Evolutionary conservation across 23 red algal species (phyloP).

Genomic region (Agarophyton chilense): DNA sequence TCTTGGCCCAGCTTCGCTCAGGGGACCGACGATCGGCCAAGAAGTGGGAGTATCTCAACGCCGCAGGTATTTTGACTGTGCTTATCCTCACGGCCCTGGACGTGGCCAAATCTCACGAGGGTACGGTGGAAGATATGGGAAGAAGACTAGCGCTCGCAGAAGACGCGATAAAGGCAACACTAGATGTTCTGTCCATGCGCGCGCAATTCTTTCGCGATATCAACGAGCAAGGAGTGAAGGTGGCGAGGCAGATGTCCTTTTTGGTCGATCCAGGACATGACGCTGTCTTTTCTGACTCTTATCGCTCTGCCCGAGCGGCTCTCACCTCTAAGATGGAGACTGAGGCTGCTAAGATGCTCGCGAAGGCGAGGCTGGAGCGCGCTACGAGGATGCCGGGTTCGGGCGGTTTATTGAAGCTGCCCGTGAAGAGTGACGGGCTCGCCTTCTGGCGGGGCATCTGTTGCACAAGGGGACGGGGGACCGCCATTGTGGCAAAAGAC

Average conservation of each 20-base stretch:
- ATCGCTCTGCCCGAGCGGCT: neutral
- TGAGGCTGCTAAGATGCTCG: neutral
- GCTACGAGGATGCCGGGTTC: too few species aligned
- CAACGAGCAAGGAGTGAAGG: conserved; percentile 2
- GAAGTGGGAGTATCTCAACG: conserved; percentile 16
- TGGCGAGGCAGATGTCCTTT: conserved; percentile 8
- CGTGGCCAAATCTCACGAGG: neutral
- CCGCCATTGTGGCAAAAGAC: neutral
- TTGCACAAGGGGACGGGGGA: neutral
- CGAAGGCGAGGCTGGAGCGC: neutral
- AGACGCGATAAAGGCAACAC: neutral
- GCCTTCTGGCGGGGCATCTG: too few species aligned
- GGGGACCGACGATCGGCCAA: conserved; percentile 6
- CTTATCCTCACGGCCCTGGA: neutral
- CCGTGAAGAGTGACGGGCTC: too few species aligned
- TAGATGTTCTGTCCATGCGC: conserved; percentile 1
- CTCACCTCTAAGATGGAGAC: neutral
- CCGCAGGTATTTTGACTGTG: neutral
- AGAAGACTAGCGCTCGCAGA: neutral
- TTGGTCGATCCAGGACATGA: neutral
- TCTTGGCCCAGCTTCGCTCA: neutral
- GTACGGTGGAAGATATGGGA: neutral
- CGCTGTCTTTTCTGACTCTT: conserved; percentile 7
- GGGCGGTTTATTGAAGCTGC: too few species aligned
- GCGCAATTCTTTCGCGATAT: conserved; percentile 16